Conservation (phyloP, 169 alveolate genomes). For the Plasmodium gaboni region DNA sequence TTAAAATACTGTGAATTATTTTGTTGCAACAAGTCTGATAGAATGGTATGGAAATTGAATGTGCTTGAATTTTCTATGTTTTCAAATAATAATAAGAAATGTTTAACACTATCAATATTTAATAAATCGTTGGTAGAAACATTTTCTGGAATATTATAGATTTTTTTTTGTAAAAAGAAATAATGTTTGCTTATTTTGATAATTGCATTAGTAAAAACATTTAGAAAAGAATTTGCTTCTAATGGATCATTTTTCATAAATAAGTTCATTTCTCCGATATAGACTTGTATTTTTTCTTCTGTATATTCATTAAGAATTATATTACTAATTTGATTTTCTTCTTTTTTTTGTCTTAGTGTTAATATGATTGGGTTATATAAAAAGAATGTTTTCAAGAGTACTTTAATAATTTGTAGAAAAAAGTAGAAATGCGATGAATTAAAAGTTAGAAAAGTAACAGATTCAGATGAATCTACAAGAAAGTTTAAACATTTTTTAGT, state of each 20-base stretch:
- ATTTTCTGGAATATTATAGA: constrained; percentile 15
- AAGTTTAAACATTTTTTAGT: constrained; percentile 13
- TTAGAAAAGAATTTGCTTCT: constrained; percentile 32
- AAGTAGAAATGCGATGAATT: constrained; percentile 6
- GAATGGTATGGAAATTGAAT: constrained; percentile 20
- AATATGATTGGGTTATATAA: constrained; percentile 26
- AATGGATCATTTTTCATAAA: constrained; percentile 50
- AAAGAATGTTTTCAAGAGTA: constrained; percentile 5
- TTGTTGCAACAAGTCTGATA: constrained; percentile 27
- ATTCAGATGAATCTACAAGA: constrained; percentile 26
- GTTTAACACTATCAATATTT: constrained; percentile 28
- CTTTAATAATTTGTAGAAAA: constrained; percentile 21
- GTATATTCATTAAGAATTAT: constrained; percentile 5
- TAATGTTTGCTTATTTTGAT: constrained; percentile 38
- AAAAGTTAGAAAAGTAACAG: constrained; percentile 22
- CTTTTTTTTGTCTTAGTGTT: constrained; percentile 14
- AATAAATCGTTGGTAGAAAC: constrained; percentile 18
- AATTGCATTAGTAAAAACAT: constrained; percentile 25
- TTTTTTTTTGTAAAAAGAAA: constrained; percentile 41
- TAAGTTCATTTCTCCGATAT: constrained; percentile 66
- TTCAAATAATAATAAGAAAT: constrained; percentile 18
- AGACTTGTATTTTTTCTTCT: constrained; percentile 11
- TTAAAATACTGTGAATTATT: constrained; percentile 27
- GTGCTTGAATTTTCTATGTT: constrained; percentile 17
- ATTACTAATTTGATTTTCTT: not conserved